Conservation (phyloP, 495 filamentous ascomycete genomes). For the Podospora didyma region DNA sequence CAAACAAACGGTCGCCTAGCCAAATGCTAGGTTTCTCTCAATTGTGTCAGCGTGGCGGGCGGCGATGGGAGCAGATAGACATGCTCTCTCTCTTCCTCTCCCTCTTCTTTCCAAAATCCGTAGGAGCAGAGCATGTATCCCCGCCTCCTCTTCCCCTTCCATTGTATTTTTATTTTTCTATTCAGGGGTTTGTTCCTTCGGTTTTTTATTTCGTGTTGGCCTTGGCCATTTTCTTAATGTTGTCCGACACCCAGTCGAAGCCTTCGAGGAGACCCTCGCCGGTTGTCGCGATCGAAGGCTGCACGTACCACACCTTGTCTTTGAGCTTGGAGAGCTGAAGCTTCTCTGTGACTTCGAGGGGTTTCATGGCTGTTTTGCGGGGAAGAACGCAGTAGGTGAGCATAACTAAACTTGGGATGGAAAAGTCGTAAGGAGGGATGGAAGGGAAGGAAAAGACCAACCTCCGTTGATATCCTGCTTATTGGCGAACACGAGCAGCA, state of each 20-base stretch:
- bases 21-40: too few species aligned
- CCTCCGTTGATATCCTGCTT: constrained; percentile 92
- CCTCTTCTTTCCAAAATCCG: too few species aligned
- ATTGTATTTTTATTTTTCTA: too few species aligned
- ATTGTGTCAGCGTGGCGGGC: too few species aligned
- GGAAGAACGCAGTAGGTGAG: not conserved
- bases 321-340: constrained; percentile 81
- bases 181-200: too few species aligned
- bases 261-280: constrained; percentile 94
- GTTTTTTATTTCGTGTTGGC: constrained; percentile 43
- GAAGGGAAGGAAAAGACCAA: constrained; percentile 54
- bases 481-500: constrained; percentile 94
- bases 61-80: too few species aligned
- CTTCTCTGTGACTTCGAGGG: constrained; percentile 78
- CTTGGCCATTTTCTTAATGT: constrained; percentile 63
- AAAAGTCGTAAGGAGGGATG: not conserved
- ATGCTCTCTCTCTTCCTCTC: too few species aligned
- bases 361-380: constrained; percentile 65
- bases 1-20: too few species aligned
- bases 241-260: constrained; percentile 82
- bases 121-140: too few species aligned
- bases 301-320: constrained; percentile 93
- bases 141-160: too few species aligned
- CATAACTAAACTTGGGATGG: not conserved
- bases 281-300: constrained; percentile 88